Evolutionary conservation across 2,329 filamentous ascomycete genomes (phyloP), one percentile per base, ranked within the genome.

Genomic region (Ophiocordyceps polyrhachis-furcata): DNA sequence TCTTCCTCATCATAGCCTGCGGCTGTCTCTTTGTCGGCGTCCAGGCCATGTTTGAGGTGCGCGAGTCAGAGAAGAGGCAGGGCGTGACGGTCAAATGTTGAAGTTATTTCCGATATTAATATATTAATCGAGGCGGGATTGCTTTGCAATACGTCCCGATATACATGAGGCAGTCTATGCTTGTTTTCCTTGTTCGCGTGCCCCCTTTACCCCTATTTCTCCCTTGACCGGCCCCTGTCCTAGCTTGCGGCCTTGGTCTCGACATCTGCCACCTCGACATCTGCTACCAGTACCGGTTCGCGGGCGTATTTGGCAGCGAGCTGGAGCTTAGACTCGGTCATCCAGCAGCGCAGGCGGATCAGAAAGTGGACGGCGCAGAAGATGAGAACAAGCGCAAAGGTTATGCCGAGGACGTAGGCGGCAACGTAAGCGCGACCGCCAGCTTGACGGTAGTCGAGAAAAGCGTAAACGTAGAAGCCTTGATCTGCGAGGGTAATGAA

Each of bases 1-100:
- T 75, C 2, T 98, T 94, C 59, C 62, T 96, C 41, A 56, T 78
- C 12, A 69, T 69, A 3, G 83, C 86, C 4, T 89, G 78, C 55
- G 63, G 61, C n/a, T 77, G 75, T 40, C 62, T 96, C 9, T 98
- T 94, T 58, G 77, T 88, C 1, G 88, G 82, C 23, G 74, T 83
- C 40, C 89, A 96, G 65, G 67, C 95, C 56, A 98, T 98, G 91
- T 95, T 96, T 66, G 91, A 98, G 67, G 74, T 93, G 52, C 71
- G 91, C 44, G 85, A 95, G 65, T 70, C 73, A 40, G 91, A 98
- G 68, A 76, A 79, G 62, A 74, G 89, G 53, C 76, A 75, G 52
- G 91, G 91, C 1, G 81, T 95, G 47, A 72, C 76, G 52, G 60
- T 95, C 61, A 94, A 85, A 65, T 96, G 86, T 60, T 93, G 61